Conservation (phyloP, 139 green algal genomes). For the Coelastrella sp. region DNA sequence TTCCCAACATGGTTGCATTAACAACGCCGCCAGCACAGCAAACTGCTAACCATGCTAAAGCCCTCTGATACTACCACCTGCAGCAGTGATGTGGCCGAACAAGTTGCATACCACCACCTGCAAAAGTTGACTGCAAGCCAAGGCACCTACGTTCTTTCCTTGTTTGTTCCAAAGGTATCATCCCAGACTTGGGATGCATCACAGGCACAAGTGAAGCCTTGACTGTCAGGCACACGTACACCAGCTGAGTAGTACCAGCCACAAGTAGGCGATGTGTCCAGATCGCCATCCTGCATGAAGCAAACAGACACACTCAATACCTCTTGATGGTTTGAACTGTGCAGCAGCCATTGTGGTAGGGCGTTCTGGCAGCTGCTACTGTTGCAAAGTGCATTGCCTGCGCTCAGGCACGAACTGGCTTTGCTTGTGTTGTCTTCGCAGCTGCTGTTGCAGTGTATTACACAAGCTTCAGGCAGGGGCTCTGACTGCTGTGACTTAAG, state of each 20-base stretch:
- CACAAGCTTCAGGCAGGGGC: no score
- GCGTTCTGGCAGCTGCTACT: not conserved
- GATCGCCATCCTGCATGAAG: slow-evolving; percentile 58
- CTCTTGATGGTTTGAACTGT: not conserved
- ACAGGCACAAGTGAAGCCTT: slow-evolving; percentile 88
- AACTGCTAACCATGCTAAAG: not conserved
- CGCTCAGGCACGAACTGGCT: no score
- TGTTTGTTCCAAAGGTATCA: slow-evolving; percentile 65
- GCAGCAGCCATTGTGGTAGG: not conserved
- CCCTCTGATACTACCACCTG: no score
- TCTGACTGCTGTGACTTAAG: no score
- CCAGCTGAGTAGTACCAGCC: slow-evolving; percentile 69
- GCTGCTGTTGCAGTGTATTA: not conserved
- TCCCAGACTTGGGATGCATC: slow-evolving; percentile 55
- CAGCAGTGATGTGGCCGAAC: not conserved
- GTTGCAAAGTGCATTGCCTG: not conserved
- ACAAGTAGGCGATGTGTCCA: slow-evolving; percentile 72
- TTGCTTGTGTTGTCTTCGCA: not conserved
- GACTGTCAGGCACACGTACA: slow-evolving; percentile 63
- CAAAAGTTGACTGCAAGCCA: not conserved
- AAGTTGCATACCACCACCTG: not conserved
- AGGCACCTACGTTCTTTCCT: slow-evolving; percentile 62
- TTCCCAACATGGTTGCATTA: not conserved
- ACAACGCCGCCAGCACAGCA: not conserved
- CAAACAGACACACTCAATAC: no score